A percentile compares a stretch with the other conserved stretches of the same genome.
Conservation (phyloP, 2,329 filamentous ascomycete species). For the Colletotrichum agaves region DNA sequence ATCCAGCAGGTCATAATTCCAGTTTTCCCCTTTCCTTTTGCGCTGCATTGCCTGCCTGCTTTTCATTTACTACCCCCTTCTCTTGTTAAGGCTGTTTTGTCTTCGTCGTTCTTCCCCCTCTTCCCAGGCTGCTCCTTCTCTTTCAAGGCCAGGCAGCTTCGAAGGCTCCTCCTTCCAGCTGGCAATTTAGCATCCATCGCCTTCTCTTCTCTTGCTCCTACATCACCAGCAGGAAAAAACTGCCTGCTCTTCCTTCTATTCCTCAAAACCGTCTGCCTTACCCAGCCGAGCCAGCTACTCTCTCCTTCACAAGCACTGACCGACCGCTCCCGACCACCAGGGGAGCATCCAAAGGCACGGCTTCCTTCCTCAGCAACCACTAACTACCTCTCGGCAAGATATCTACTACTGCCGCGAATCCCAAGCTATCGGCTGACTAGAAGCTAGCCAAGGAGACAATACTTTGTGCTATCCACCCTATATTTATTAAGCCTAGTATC, state of each 20-base stretch:
- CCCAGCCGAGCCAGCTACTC: neutral
- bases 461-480: neutral
- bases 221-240: neutral
- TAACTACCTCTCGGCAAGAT: neutral
- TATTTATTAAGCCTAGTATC: neutral
- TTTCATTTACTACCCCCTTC: no score
- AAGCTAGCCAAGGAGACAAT: conserved; percentile 1
- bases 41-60: no score
- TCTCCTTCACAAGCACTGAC: neutral
- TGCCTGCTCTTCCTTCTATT: neutral
- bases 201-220: conserved; percentile 2
- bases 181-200: neutral
- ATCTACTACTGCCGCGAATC: neutral
- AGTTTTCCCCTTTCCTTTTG: no score
- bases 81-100: no score
- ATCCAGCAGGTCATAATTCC: no score
- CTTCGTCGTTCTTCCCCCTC: no score
- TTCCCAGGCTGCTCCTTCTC: no score
- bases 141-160: neutral
- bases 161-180: neutral
- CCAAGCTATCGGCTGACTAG: neutral
- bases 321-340: neutral
- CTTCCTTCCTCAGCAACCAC: neutral
- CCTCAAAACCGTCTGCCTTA: neutral
- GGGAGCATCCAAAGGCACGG: neutral